Conservation (phyloP, 2,329 filamentous ascomycete species). For the Allantophomopsis lycopodina region DNA sequence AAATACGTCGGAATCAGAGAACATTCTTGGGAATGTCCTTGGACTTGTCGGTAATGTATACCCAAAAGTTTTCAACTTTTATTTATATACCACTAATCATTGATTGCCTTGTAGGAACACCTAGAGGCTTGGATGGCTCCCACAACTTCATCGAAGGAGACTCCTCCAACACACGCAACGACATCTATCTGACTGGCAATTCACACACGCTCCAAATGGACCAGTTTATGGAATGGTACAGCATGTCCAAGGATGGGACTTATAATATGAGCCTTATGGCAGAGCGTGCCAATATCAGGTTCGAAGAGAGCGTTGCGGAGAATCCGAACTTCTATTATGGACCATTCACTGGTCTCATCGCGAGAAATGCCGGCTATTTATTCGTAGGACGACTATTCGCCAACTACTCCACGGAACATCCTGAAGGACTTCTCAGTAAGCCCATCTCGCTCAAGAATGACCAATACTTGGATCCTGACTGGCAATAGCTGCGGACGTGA, state of each 20-base stretch:
- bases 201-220: constrained; percentile 33
- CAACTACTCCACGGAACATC: constrained; percentile 28
- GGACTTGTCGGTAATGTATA: constrained; percentile 19
- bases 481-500: constrained; percentile 3
- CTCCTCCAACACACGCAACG: constrained; percentile 9
- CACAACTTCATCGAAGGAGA: constrained; percentile 14
- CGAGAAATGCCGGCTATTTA: constrained; percentile 31
- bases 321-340: constrained; percentile 39
- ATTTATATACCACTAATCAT: constrained; percentile 33
- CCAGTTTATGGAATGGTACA: constrained; percentile 31
- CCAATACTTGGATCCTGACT: neutral
- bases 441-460: constrained; percentile 11
- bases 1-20: constrained; percentile 1
- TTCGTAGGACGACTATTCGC: constrained; percentile 27
- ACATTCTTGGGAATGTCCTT: constrained; percentile 18
- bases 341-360: constrained; percentile 32
- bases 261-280: constrained; percentile 7
- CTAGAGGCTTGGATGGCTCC: constrained; percentile 8
- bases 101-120: constrained; percentile 20
- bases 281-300: neutral
- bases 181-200: constrained; percentile 24
- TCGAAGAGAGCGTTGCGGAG: constrained; percentile 27
- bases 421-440: constrained; percentile 5
- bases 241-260: constrained; percentile 7
- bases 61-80: constrained; percentile 17